Base-by-base conservation (phyloP, 2,329 filamentous ascomycete species). In the Fusarium gaditjirri region DNA sequence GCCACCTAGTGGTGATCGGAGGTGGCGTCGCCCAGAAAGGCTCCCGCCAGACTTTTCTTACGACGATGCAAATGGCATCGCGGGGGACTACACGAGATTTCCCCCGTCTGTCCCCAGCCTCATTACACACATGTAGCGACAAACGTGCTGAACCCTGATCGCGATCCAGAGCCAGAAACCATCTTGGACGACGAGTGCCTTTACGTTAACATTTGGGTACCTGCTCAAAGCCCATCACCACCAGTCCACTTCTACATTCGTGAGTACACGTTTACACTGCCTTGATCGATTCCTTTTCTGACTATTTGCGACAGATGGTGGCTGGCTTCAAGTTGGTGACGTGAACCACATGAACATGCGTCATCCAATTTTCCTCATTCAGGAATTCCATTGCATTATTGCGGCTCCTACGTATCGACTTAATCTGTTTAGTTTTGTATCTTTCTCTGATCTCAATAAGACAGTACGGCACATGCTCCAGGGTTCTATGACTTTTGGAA, bases 201-300 rank as follows among this genome's bases (percentile, higher is more conserved):
- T 3, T 44, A 44, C 42, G 17, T 44, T 14, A 44, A 44, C 8
- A 44, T 44, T 14, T 44, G 42, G 42, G 42, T 44, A 3, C 42
- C 42, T 14, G 42, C 25, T 21, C 25, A 21, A 6, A 27, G 23
- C 8, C 23, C 42, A 6, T 8, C 42, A 4, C 42, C 42, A n/a
- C n/a, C n/a, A n/a, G n/a, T n/a, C 17, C 42, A 27, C 12, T 27
- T 44, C 42, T 44, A 44, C 42, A 27, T 44, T 19, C 42, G 42
- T 44, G 27, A 44, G 42, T 14, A 10, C 5, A 27, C 23, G 5
- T 14, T 3, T 3, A 9, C 42, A 21, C 8, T 9, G 0, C 23
- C 23, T 4, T 27, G 17, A 21, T 44, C 5, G 8, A 44, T 27
- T 27, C 8, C 8, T 27, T 27, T 21, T 4, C 25, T 44, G 17